A percentile compares a stretch with the other conserved stretches of the same genome.
Conservation (phyloP, 225 moss, liverwort and hornwort genomes). For the Pleurozium schreberi region DNA sequence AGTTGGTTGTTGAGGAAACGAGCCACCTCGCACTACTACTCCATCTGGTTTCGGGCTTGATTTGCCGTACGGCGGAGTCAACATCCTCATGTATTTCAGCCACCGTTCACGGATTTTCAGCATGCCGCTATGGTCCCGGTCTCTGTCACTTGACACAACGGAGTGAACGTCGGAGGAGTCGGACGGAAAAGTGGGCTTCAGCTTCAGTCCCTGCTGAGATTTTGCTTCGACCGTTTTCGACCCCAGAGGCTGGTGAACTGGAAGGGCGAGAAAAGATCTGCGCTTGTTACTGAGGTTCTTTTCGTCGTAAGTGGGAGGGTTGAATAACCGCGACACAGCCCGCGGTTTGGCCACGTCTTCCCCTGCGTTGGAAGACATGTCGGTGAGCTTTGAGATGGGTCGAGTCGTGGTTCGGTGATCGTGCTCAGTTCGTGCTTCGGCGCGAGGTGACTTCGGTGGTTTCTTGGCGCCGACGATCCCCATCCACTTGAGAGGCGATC, state of each 20-base stretch:
- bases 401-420: constrained; percentile 3
- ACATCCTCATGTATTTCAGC: constrained; percentile 58
- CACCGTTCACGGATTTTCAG: constrained; percentile 57
- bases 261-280: constrained; percentile 30
- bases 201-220: constrained; percentile 10
- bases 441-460: constrained; percentile 24
- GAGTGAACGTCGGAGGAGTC: constrained; percentile 32
- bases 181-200: constrained; percentile 10
- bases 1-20: constrained; percentile 14
- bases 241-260: constrained; percentile 4
- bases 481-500: constrained; percentile 85
- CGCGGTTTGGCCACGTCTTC: constrained; percentile 2
- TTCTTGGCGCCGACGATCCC: constrained; percentile 57
- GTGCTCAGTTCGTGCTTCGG: not conserved
- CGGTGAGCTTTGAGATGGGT: constrained; percentile 10
- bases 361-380: not conserved
- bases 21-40: constrained; percentile 3
- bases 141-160: constrained; percentile 28
- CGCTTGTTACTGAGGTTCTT: constrained; percentile 11
- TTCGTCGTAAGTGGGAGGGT: constrained; percentile 8
- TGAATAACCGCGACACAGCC: constrained; percentile 1
- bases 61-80: constrained; percentile 52
- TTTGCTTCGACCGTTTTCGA: constrained; percentile 5
- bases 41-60: constrained; percentile 8
- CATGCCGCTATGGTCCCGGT: constrained; percentile 35